A percentile compares a stretch with the other conserved stretches of the same genome.
Evolutionary conservation across 495 filamentous ascomycete species (phyloP).

Genomic region (Entonaema liquescens): DNA sequence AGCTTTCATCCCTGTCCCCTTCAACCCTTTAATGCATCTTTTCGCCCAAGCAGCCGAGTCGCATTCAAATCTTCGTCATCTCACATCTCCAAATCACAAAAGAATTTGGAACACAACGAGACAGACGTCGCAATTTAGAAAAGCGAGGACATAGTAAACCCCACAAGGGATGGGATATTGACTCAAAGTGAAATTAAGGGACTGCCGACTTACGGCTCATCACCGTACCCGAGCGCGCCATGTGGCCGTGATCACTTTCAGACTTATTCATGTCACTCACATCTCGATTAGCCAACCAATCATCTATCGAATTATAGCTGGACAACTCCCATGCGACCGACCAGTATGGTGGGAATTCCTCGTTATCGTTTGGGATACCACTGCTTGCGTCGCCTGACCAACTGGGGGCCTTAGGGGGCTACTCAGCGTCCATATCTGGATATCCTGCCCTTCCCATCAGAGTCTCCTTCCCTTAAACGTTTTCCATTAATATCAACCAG

Average conservation of each 20-base stretch:
- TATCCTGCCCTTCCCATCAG: conserved; percentile 11
- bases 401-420: conserved; percentile 4
- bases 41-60: not conserved
- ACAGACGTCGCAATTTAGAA: conserved; percentile 13
- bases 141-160: not conserved
- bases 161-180: not conserved
- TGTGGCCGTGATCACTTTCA: conserved; percentile 34
- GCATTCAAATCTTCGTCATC: conserved; percentile 11
- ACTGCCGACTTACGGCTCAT: conserved; percentile 12
- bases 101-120: conserved; percentile 4
- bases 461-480: conserved; percentile 13
- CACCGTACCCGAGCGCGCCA: conserved; percentile 21
- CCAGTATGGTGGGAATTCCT: conserved; percentile 16
- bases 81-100: not conserved
- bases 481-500: conserved; percentile 28
- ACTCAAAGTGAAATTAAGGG: conserved; percentile 21
- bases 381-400: conserved; percentile 22
- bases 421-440: conserved; percentile 10
- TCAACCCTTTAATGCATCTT: not conserved
- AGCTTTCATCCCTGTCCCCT: not conserved
- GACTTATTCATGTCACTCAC: conserved; percentile 22
- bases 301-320: conserved; percentile 27
- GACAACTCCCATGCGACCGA: conserved; percentile 21
- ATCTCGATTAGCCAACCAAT: conserved; percentile 30
- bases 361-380: conserved; percentile 23